A percentile compares a stretch with the other conserved stretches of the same genome.
These are phyloP conservation scores for Coniochaeta pulveracea DNA, from an alignment of 2,329 filamentous ascomycete species.

Conservation along the genomic window DNA sequence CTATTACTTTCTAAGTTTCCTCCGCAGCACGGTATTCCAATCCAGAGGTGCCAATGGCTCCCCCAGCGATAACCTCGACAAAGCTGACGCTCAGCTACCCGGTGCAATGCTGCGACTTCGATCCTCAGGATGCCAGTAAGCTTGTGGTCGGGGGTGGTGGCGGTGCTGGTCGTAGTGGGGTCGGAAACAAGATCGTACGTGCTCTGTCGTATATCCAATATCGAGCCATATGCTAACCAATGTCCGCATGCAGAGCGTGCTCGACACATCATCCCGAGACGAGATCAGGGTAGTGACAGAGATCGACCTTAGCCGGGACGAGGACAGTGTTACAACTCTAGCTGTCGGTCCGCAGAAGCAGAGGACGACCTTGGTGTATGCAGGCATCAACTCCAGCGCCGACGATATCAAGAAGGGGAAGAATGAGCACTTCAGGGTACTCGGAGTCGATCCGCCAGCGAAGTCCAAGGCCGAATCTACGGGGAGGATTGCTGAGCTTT, in stretches of 20 bases:
- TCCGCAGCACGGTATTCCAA: no score
- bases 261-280: conserved; percentile 57
- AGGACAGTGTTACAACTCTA: conserved; percentile 82
- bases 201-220: conserved; percentile 15
- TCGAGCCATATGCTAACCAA: not conserved
- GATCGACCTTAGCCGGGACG: conserved; percentile 67
- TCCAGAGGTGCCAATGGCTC: no score
- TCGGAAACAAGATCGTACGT: conserved; percentile 72
- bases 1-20: no score
- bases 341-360: conserved; percentile 53
- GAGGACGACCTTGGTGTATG: conserved; percentile 48
- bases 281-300: conserved; percentile 57
- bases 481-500: conserved; percentile 36
- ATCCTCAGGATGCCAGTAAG: conserved; percentile 63
- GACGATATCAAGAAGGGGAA: conserved; percentile 61
- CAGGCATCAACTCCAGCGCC: conserved; percentile 75
- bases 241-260: conserved; percentile 47
- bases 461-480: conserved; percentile 18
- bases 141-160: conserved; percentile 82
- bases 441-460: conserved; percentile 41
- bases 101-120: conserved; percentile 79
- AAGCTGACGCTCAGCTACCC: conserved; percentile 27
- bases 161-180: conserved; percentile 68
- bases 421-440: conserved; percentile 76
- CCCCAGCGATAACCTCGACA: not conserved